Conservation (phyloP, 2,329 filamentous ascomycete species). For the Paraphaeosphaeria minitans region DNA sequence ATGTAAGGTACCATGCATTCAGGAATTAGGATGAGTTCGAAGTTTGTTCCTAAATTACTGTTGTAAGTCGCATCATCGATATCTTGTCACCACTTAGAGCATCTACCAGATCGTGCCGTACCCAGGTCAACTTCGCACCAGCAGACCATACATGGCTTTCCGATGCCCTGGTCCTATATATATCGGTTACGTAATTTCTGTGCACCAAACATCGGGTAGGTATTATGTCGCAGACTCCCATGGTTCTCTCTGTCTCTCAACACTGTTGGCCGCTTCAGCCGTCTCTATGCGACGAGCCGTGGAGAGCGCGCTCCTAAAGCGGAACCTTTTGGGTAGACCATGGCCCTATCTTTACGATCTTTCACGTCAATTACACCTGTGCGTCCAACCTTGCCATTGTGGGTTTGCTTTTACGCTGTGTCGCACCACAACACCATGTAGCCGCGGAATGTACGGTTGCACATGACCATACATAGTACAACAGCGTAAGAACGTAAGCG, state of each 20-base stretch:
- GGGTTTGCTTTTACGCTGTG: not conserved
- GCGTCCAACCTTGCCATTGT: not conserved
- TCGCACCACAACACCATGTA: conserved; percentile 7
- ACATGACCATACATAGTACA: not conserved
- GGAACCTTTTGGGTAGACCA: not conserved
- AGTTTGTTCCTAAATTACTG: not conserved
- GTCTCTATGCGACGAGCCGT: not conserved
- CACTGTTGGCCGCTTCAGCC: not conserved
- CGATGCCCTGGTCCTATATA: not conserved
- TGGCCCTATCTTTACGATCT: not conserved
- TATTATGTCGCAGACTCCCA: not conserved
- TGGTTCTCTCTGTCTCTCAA: not conserved
- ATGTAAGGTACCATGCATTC: not conserved
- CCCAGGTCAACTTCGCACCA: not conserved
- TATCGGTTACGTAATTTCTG: not conserved
- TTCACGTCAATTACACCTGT: not conserved
- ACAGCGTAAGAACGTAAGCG: not conserved
- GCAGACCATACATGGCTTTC: not conserved
- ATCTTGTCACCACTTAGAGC: not conserved
- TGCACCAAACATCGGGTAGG: not conserved
- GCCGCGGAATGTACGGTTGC: conserved; percentile 7
- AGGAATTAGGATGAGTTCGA: not conserved
- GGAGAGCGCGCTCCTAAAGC: not conserved
- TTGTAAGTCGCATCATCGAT: not conserved
- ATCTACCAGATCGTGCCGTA: not conserved